phyloP scores from a whole-genome alignment of 1,284 basidiomycete genomes.

The Rhodotorula sp. region DNA sequence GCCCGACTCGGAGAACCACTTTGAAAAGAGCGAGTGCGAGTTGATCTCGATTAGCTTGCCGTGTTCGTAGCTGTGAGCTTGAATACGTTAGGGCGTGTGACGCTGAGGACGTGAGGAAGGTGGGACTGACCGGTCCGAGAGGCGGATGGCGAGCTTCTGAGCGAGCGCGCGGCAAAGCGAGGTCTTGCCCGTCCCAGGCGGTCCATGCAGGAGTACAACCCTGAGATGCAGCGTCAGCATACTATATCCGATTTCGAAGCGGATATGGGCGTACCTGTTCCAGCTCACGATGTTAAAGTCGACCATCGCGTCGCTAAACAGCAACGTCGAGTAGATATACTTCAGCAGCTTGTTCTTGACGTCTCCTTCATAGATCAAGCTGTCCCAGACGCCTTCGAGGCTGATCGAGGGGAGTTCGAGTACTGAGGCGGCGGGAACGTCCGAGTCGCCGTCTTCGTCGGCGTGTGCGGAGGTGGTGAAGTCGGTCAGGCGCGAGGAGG shows the following conservation, averaged over 20 bases:
- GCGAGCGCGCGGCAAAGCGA: conserved; percentile 90
- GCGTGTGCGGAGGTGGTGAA: conserved; percentile 56
- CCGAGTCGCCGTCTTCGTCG: conserved; percentile 63
- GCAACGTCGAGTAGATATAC: conserved; percentile 89
- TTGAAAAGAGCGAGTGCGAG: conserved; percentile 90
- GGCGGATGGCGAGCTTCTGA: conserved; percentile 89
- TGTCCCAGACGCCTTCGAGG: conserved; percentile 83
- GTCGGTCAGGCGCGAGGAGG: conserved; percentile 70
- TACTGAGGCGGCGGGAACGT: conserved; percentile 46
- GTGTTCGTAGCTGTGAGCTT: conserved; percentile 66
- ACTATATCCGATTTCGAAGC: too few relatives aligned
- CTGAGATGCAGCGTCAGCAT: conserved; percentile 40
- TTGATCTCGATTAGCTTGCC: conserved; percentile 94
- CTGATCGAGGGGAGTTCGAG: conserved; percentile 22
- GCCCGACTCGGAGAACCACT: conserved; percentile 98
- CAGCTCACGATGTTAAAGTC: conserved; percentile 91
- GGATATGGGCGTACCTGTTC: conserved; percentile 63
- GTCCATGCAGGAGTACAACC: conserved; percentile 89
- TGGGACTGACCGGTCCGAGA: conserved; percentile 68
- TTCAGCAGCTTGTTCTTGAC: conserved; percentile 78
- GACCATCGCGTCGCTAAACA: conserved; percentile 83
- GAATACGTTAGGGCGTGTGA: background rate
- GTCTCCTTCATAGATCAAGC: conserved; percentile 82
- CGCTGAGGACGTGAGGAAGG: background rate
- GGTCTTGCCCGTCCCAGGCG: conserved; percentile 97